Base-by-base conservation (phyloP, 2,329 filamentous ascomycete genomes). In the Parastagonospora avenae region DNA sequence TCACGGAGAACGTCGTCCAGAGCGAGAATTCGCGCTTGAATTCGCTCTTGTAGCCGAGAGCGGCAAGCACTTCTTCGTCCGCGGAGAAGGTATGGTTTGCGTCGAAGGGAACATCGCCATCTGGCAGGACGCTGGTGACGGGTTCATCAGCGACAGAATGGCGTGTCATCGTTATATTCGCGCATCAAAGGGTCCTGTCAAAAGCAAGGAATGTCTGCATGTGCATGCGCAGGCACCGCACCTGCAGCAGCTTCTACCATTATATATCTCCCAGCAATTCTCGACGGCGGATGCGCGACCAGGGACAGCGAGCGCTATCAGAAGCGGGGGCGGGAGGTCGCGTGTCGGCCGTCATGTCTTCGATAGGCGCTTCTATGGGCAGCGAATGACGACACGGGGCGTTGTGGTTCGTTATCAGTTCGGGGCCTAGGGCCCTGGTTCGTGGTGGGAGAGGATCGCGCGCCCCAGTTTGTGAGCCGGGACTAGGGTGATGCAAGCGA, bases 1-100 rank as follows among this genome's bases (percentile, higher is more conserved):
- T 86, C 35, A 91, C 87, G 59, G 86, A 89, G 67, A 91, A 91
- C 0, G 86, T 88, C 5, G 87, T 89, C 82, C 87, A 91, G 11
- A 90, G 76, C 2, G 82, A 86, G 68, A 91, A 90, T 63, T 91
- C 87, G 64, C 88, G 80, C 74, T 85, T 85, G 75, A 85, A 85
- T 63, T 85, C 83, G 45, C 83, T 80, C 67, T 83, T 85, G 69
- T 83, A 85, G 32, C 85, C 85, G 19, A 88, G 76, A 1, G 85
- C 81, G 2, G 82, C 83, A 4, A 88, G 76, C 1, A 81, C 80
- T 47, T 85, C 83, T 59, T 87, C 85, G 63, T 88, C 85, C 4
- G 77, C 73, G 35, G 71, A 73, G 63, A 81, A 77, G 27, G 77
- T 75, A 45, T 77, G 72, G 35, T 74, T 70, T 1, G 74, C 61